Evolutionary conservation across 768 basidiomycete species (phyloP), one percentile per base, ranked within the genome.

Genomic region (Dentipellis fragilis): DNA sequence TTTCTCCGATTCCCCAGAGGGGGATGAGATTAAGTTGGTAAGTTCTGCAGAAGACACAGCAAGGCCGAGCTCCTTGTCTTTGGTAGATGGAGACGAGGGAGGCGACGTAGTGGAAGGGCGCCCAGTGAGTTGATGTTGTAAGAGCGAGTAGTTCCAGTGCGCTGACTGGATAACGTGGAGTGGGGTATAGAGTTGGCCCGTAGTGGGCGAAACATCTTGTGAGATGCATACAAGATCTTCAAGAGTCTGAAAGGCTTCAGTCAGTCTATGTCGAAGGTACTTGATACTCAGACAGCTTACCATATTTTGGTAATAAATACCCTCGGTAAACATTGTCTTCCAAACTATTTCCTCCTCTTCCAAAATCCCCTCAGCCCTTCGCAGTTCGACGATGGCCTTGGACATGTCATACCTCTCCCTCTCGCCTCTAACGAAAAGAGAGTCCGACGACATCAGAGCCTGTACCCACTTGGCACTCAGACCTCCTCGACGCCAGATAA

Each of bases 291-390:
- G 37, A 7, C 36, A 29, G 68, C 75, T 49, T 58, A 90, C 91
- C 87, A 95, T 88, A 65, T 93, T 90, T 4, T 78, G 72, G 66
- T 94, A 95, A 68, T 92, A 86, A 6, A 95, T 89, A 10, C 87
- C 87, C 22, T 80, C 71, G 42, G 75, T 69, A 64, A 97, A 95
- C 64, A 94, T 75, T 48, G 68, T 75, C 16, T 70, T 73, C 80
- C 87, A 89, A 59, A 85, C 78, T 42, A 60, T 67, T 66, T 95
- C 92, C 64, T 93, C 89, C 0, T 75, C 75, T 6, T 76, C 72
- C 38, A 77, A 59, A 42, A 80, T 69, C 14, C 80, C 81, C 29
- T 73, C 69, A 38, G 72, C 72, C 59, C 87, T 72, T 54, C 90
- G 75, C 57, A 94, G 64, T 64, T 94, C 90, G 0, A 92, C 80